Percentiles rank a stretch among this genome's conserved stretches.
Conservation (phyloP, 257 asterid species). For the Handroanthus guayacan region DNA sequence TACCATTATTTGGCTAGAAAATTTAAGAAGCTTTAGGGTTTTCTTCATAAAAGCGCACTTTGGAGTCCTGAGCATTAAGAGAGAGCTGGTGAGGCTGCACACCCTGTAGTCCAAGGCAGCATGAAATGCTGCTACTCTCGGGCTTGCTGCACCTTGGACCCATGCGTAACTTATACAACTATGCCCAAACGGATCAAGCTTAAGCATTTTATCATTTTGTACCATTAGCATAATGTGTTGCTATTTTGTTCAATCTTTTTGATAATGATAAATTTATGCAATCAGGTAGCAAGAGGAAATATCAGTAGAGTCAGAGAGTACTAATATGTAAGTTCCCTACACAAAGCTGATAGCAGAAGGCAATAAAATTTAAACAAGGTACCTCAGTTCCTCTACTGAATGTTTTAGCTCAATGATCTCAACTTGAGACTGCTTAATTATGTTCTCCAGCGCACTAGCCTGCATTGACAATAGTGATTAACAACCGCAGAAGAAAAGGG, state of each 20-base stretch:
- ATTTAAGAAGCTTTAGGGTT: neutral
- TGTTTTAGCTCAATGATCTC: conserved; percentile 97
- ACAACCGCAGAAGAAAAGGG: conserved; percentile 31
- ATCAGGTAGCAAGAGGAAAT: neutral
- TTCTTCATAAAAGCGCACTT: conserved; percentile 10
- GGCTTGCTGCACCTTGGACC: neutral
- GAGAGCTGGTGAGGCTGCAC: neutral
- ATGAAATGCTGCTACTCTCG: neutral
- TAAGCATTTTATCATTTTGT: neutral
- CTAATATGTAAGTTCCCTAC: neutral
- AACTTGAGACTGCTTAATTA: conserved; percentile 92
- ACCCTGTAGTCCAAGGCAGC: neutral
- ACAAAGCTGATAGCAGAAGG: neutral
- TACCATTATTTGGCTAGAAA: neutral
- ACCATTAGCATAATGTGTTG: conserved; percentile 22
- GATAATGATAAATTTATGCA: neutral
- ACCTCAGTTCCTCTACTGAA: conserved; percentile 89
- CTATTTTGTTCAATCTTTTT: conserved; percentile 13
- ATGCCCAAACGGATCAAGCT: conserved; percentile 4
- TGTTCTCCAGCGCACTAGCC: conserved; percentile 96
- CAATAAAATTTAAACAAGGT: conserved; percentile 36
- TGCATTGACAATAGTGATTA: conserved; percentile 40
- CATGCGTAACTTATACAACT: neutral
- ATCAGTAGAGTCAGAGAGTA: conserved; percentile 5
- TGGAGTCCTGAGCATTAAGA: neutral